These are phyloP conservation scores for Chalara sp. DNA, from an alignment of 2,329 filamentous ascomycete species.

Conservation along the genomic window DNA sequence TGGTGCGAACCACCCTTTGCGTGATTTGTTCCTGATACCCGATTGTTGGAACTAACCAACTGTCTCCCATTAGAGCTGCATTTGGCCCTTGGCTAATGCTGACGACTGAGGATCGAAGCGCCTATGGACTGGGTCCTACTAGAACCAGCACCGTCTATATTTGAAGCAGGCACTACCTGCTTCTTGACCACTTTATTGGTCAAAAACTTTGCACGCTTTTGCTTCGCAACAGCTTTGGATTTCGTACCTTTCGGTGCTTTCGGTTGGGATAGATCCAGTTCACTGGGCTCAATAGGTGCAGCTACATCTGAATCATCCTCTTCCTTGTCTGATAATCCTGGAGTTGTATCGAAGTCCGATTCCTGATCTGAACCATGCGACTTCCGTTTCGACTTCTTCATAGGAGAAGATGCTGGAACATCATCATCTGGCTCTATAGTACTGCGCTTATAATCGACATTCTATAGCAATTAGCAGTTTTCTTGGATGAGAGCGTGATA, in stretches of 20 bases:
- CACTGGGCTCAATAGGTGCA: background rate
- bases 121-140: background rate
- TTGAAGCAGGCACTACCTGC: background rate
- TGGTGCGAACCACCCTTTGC: too few species aligned
- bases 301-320: constrained; percentile 18
- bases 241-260: background rate
- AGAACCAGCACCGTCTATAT: background rate
- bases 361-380: constrained; percentile 17
- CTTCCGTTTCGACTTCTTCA: constrained; percentile 5
- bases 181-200: background rate
- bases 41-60: too few species aligned
- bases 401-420: constrained; percentile 8
- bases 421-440: constrained; percentile 12
- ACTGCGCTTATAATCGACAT: constrained; percentile 15
- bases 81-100: too few species aligned
- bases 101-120: background rate
- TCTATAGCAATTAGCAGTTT: background rate
- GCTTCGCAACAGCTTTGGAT: background rate
- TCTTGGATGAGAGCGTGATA: background rate
- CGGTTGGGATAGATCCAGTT: background rate
- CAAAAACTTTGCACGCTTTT: background rate
- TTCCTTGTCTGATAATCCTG: constrained; percentile 18
- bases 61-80: too few species aligned
- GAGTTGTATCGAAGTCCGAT: constrained; percentile 25
- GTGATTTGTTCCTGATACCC: too few species aligned